phyloP scores from a whole-genome alignment of 139 green algal genomes.

The Diplosphaera chodatii region DNA sequence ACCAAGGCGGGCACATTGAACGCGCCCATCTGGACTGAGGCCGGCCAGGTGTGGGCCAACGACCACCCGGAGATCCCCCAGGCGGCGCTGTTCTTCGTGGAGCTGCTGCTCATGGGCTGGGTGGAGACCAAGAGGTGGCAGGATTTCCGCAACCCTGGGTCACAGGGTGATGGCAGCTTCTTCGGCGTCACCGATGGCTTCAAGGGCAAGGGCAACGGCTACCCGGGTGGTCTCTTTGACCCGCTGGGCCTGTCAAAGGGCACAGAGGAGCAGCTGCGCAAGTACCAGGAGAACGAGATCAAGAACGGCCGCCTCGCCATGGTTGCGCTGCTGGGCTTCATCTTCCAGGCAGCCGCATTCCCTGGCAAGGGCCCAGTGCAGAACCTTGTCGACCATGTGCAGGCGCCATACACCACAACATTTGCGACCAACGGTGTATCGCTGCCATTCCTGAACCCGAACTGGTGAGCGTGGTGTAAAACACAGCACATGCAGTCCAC shows the following conservation, averaged over 20 bases:
- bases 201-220: conserved; percentile 65
- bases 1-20: conserved; percentile 21
- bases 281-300: conserved; percentile 57
- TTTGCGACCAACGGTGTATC: conserved; percentile 34
- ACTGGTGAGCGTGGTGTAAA: not conserved
- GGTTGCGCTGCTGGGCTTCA: conserved; percentile 68
- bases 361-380: conserved; percentile 32
- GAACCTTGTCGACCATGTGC: conserved; percentile 33
- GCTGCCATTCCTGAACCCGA: conserved; percentile 7
- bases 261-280: conserved; percentile 37
- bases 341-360: conserved; percentile 68
- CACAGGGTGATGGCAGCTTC: conserved; percentile 78
- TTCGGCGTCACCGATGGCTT: conserved; percentile 75
- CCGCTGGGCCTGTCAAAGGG: conserved; percentile 67
- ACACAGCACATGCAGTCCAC: too few relatives aligned
- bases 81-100: conserved; percentile 52
- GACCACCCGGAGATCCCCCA: conserved; percentile 58
- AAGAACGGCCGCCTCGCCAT: conserved; percentile 41
- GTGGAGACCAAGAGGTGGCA: conserved; percentile 72
- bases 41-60: conserved; percentile 61
- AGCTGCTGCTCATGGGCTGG: conserved; percentile 67
- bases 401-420: conserved; percentile 31
- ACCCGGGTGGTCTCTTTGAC: conserved; percentile 51
- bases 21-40: conserved; percentile 67
- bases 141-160: conserved; percentile 80